Evolutionary conservation across 202 grass and related monocot species (phyloP), one percentile per base, ranked within the genome.

Genomic region (Musa balbisiana): DNA sequence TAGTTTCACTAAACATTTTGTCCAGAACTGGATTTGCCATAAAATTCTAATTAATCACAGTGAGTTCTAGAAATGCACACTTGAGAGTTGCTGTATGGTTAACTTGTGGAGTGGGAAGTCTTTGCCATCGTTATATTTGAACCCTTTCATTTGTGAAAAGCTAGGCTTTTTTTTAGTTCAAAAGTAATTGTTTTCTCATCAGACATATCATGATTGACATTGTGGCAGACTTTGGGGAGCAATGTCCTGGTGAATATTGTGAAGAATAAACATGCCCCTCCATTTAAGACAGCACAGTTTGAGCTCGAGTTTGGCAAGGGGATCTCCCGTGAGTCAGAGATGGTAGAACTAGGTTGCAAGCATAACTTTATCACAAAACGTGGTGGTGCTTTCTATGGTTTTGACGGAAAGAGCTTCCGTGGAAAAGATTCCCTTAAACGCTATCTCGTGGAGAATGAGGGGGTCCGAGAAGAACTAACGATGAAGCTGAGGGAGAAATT

Each of bases 291-390:
- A 62, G 94, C 88, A 19, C 79, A 87, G 17, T 94, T 98, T 80
- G 94, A 98, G n/a, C 81, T 98, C 62, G 91, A 94, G 64, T 98
- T 91, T 80, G 94, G 94, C 24, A 98, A 93, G 76, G 91, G 94
- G 26, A 93, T 98, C 81, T 86, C 43, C 81, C 88, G 87, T 51
- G 86, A 82, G 21, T 98, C 91, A 9, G 94, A 94, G 69, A 74
- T 98, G 78, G 20, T 93, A 72, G 94, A 93, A 33, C 68, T 93
- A 2, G 88, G 88, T 9, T 5, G 87, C 29, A 98, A 98, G 75
- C 76, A 88, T 81, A 89, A 93, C 67, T 79, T 89, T 76, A 53
- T 97, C n/a, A 69, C 76, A 51, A n/a, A 14, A 33, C 71, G 82
- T 1, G 74, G 82, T 1, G 74, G 82, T 63, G 55, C 81, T 1